These are phyloP conservation scores for Macaranga tanarius DNA, from an alignment of 441 rosid genomes.

Conservation along the genomic window DNA sequence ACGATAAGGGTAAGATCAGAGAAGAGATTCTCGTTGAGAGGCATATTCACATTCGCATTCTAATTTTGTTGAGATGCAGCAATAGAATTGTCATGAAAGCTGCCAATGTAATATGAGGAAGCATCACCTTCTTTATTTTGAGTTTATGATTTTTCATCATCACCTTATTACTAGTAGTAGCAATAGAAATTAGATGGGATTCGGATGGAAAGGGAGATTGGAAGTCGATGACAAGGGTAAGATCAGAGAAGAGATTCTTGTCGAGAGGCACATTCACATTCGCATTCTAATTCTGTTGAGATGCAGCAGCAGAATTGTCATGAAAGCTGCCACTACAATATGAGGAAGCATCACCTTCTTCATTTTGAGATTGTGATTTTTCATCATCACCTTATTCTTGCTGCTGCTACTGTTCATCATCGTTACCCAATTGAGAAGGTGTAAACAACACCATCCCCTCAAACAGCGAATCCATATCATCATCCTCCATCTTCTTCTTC, in stretches of 20 bases:
- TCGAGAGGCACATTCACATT: constrained; percentile 47
- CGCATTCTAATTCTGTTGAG: background rate
- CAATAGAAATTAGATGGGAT: constrained; percentile 18
- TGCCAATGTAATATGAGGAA: background rate
- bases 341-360: background rate
- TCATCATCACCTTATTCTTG: constrained; percentile 13
- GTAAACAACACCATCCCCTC: constrained; percentile 83
- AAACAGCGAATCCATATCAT: constrained; percentile 77
- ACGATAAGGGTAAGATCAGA: constrained; percentile 64
- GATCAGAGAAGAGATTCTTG: constrained; percentile 79
- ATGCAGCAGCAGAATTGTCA: background rate
- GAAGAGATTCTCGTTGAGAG: constrained; percentile 79
- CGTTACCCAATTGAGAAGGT: constrained; percentile 44
- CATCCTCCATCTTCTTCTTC: constrained; percentile 30
- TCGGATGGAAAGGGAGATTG: constrained; percentile 16
- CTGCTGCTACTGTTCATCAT: background rate
- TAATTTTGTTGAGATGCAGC: background rate
- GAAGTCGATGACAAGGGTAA: constrained; percentile 48
- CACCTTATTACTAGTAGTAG: constrained; percentile 21
- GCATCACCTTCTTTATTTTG: background rate
- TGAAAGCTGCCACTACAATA: too few species aligned
- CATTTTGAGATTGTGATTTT: constrained; percentile 19
- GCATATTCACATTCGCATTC: constrained; percentile 20
- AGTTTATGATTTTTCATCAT: constrained; percentile 25
- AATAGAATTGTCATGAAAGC: background rate